phyloP scores from a whole-genome alignment of 495 filamentous ascomycete genomes.

The Aspergillus diversus region DNA sequence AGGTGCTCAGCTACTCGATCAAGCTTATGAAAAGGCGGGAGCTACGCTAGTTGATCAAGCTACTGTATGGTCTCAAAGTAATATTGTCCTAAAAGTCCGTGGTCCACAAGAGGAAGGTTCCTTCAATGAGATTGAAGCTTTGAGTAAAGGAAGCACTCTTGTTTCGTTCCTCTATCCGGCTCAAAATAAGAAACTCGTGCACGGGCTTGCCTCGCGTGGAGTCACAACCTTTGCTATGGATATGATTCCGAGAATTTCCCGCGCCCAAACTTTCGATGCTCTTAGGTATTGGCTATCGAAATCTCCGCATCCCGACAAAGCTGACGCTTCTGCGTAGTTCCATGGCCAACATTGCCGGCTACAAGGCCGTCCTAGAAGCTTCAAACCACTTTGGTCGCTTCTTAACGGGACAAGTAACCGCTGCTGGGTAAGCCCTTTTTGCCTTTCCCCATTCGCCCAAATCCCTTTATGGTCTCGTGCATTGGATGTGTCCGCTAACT shows the following conservation, averaged over 20 bases:
- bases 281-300: constrained; percentile 44
- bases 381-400: constrained; percentile 83
- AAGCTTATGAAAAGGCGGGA: constrained; percentile 71
- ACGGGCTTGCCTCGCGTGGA: constrained; percentile 64
- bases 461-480: too few species aligned
- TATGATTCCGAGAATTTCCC: constrained; percentile 79
- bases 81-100: constrained; percentile 80
- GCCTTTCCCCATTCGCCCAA: not conserved
- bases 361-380: constrained; percentile 82
- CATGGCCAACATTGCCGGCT: constrained; percentile 88
- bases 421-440: constrained; percentile 56
- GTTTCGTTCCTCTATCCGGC: constrained; percentile 77
- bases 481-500: constrained; percentile 11
- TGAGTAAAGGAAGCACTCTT: constrained; percentile 66
- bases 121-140: constrained; percentile 60
- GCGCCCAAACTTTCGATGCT: constrained; percentile 81
- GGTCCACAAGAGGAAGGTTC: constrained; percentile 58
- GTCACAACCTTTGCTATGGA: constrained; percentile 81
- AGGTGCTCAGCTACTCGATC: constrained; percentile 70
- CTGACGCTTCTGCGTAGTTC: constrained; percentile 45
- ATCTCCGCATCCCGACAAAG: not conserved
- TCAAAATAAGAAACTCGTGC: constrained; percentile 71
- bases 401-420: constrained; percentile 80
- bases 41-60: constrained; percentile 68
- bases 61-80: constrained; percentile 66